Percentiles rank a stretch among this genome's conserved stretches.
Evolutionary conservation across 208 protist genomes (phyloP).

Genomic region (Crithidia acanthocephali): DNA sequence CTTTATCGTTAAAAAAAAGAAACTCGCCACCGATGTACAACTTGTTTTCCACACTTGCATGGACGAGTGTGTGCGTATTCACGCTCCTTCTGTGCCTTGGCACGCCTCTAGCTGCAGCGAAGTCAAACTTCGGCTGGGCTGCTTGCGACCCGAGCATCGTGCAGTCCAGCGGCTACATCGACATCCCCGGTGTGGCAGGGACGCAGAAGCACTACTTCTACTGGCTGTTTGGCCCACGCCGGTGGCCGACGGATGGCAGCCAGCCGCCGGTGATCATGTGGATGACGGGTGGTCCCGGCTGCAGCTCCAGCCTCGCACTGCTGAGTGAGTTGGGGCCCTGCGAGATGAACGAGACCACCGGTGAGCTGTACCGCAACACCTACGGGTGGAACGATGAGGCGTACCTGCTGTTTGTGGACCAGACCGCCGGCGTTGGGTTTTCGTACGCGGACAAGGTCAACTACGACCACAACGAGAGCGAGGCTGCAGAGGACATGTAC

Average conservation of each 20-base stretch:
- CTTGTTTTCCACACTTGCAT: neutral
- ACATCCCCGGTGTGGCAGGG: constrained; percentile 53
- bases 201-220: constrained; percentile 86
- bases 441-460: constrained; percentile 60
- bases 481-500: constrained; percentile 91
- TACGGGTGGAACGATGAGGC: constrained; percentile 86
- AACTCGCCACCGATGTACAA: too few species aligned
- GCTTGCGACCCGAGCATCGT: constrained; percentile 50
- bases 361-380: constrained; percentile 56
- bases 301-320: constrained; percentile 71
- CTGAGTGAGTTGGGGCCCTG: constrained; percentile 86
- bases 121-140: constrained; percentile 31
- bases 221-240: constrained; percentile 85
- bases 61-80: neutral
- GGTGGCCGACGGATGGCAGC: constrained; percentile 41
- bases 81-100: neutral
- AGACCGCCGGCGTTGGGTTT: constrained; percentile 92
- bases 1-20: too few species aligned
- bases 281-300: constrained; percentile 94
- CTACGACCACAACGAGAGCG: constrained; percentile 68
- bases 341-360: constrained; percentile 54
- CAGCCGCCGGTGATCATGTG: constrained; percentile 82
- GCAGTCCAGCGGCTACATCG: constrained; percentile 82
- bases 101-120: neutral
- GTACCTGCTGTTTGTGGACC: constrained; percentile 92